phyloP scores from a whole-genome alignment of 495 filamentous ascomycete genomes.

The Tuber brumale region DNA sequence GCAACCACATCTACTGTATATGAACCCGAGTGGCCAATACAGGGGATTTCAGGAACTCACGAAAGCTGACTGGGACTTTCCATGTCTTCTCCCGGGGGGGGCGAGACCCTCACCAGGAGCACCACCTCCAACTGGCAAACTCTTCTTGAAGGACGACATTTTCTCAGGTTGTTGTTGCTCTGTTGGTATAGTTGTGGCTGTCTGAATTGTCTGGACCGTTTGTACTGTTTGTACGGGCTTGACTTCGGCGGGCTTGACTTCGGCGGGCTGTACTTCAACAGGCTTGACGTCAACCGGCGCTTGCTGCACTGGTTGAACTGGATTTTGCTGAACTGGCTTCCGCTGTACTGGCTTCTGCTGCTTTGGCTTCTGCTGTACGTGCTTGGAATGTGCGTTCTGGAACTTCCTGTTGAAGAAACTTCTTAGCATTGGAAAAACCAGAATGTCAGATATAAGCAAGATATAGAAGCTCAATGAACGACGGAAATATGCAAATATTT shows the following conservation, averaged over 20 bases:
- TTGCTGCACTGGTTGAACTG: conserved; percentile 6
- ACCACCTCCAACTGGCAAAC: conserved; percentile 4
- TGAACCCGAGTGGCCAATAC: not conserved
- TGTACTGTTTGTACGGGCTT: conserved; percentile 18
- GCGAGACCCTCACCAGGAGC: conserved; percentile 21
- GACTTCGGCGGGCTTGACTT: conserved; percentile 15
- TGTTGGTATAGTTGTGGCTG: not conserved
- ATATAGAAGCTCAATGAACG: not conserved
- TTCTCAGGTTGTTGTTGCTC: conserved; percentile 13
- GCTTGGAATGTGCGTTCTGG: conserved; percentile 14
- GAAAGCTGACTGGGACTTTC: conserved; percentile 41
- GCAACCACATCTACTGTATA: not conserved
- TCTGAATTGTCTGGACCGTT: conserved; percentile 8
- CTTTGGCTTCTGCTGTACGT: conserved; percentile 13
- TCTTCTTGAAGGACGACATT: conserved; percentile 29
- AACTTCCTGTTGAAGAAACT: conserved; percentile 28
- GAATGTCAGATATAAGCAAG: not conserved
- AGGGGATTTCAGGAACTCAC: conserved; percentile 27
- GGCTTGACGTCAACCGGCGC: conserved; percentile 14
- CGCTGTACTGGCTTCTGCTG: conserved; percentile 9
- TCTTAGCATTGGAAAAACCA: conserved; percentile 35
- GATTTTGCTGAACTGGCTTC: conserved; percentile 10
- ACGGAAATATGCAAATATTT: not conserved
- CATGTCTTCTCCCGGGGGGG: conserved; percentile 34
- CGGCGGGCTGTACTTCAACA: conserved; percentile 11